phyloP scores from a whole-genome alignment of 2,329 filamentous ascomycete genomes.

The Thielaviopsis euricoi region DNA sequence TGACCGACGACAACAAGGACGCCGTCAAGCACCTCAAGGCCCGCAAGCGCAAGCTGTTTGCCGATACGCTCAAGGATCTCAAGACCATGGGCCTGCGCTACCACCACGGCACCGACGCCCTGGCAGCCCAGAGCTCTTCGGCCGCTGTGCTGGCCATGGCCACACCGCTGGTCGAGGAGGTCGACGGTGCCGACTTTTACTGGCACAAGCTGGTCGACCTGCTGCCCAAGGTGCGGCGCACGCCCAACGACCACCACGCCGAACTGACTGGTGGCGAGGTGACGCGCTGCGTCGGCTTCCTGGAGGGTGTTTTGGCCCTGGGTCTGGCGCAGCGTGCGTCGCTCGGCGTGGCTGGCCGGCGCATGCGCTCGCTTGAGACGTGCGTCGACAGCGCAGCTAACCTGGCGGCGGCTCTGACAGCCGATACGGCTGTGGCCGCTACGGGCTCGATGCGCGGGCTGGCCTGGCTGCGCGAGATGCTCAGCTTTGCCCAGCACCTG shows the following conservation, averaged over 20 bases:
- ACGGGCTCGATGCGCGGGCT: conserved; percentile 12
- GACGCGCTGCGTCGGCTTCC: conserved; percentile 58
- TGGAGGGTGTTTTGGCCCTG: conserved; percentile 72
- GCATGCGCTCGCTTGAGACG: conserved; percentile 1
- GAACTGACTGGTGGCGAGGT: conserved; percentile 74
- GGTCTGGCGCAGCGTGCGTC: conserved; percentile 40
- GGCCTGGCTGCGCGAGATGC: conserved; percentile 52
- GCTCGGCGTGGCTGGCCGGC: conserved; percentile 17
- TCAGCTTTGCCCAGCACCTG: conserved; percentile 44
- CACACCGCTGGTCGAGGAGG: conserved; percentile 21
- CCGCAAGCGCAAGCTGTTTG: conserved; percentile 77
- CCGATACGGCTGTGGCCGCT: not conserved
- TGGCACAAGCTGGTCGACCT: conserved; percentile 68
- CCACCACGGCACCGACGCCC: conserved; percentile 58
- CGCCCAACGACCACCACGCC: conserved; percentile 58
- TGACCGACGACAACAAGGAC: conserved; percentile 77
- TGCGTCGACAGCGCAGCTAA: not conserved
- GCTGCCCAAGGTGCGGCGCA: conserved; percentile 48
- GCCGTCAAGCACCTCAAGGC: conserved; percentile 77
- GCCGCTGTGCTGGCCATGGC: conserved; percentile 50
- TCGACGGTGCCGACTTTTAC: conserved; percentile 17
- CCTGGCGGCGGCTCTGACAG: conserved; percentile 1
- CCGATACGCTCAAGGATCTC: conserved; percentile 68
- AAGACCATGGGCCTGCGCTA: conserved; percentile 79
- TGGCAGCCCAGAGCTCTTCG: conserved; percentile 57